Base-by-base conservation (phyloP, 768 basidiomycete species). In the Sistotremastrum suecicum region DNA sequence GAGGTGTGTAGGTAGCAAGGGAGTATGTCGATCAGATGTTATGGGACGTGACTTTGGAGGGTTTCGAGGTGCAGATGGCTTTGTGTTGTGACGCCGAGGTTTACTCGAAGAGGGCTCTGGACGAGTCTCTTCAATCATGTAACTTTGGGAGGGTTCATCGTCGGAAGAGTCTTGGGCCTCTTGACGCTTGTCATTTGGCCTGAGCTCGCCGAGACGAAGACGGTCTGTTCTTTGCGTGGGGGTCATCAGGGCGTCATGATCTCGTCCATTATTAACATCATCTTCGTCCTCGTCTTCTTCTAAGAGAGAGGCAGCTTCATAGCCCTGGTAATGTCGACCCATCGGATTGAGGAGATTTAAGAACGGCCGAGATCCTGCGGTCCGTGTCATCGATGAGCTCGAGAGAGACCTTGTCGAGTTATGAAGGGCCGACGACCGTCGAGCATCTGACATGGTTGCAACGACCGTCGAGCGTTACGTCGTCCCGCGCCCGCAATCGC, bases 321-420 rank as follows among this genome's bases (percentile, higher is more conserved):
- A 90, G 5, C 84, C 86, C 50, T 78, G 77, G 57, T 87, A 77
- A 33, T 70, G 63, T 51, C 76, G 73, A 50, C 74, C 75, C 70
- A 84, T 80, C 35, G 86, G 83, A 58, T 88, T 89, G 34, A 90
- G 67, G 72, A 84, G 76, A 61, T 76, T 78, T 54, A 88, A 76
- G 56, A 89, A 86, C 1, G 84, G 80, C 33, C 80, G 75, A 34
- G 83, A 85, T 56, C 65, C 71, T 32, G 80, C 75, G n/a, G 66
- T 20, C 20, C 20, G 20, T 20, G 20, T 20, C 20, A 20, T 20
- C 20, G 20, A 20, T 20, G 20, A 20, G 20, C 20, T 20, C 20
- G 20, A 20, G 20, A 20, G 20, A 20, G 20, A 20, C 20, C 20
- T 20, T 20, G 20, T 20, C 20, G 20, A 20, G 20, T 20, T 20